A percentile compares a stretch with the other conserved stretches of the same genome.
phyloP scores from a whole-genome alignment of 2,329 filamentous ascomycete genomes.

The Sporothrix humicola region DNA sequence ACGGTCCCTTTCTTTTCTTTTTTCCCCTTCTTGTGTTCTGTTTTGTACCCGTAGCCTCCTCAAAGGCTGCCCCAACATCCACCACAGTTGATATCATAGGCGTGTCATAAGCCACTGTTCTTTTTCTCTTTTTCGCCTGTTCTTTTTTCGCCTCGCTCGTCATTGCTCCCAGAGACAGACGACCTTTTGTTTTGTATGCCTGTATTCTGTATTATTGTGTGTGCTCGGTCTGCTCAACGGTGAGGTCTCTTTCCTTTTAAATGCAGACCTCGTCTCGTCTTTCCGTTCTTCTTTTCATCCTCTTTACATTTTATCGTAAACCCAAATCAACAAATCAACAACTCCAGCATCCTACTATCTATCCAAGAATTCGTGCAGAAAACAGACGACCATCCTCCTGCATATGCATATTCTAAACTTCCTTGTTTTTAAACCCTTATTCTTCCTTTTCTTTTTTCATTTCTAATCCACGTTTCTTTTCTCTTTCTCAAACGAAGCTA shows the following conservation, averaged over 20 bases:
- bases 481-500: not conserved
- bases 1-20: not conserved
- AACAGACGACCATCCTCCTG: not conserved
- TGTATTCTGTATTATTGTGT: not conserved
- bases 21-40: not conserved
- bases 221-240: not conserved
- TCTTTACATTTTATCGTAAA: too few relatives aligned
- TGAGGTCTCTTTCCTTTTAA: not conserved
- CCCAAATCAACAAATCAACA: too few relatives aligned
- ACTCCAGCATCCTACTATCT: not conserved
- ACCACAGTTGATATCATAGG: not conserved
- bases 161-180: not conserved
- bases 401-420: slow-evolving; percentile 12
- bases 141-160: not conserved
- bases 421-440: slow-evolving; percentile 9
- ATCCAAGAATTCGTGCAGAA: slow-evolving; percentile 1
- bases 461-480: too few relatives aligned
- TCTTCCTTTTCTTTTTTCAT: not conserved
- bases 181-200: not conserved
- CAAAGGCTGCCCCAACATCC: not conserved
- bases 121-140: not conserved
- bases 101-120: not conserved
- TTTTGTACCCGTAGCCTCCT: not conserved
- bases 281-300: not conserved
- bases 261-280: not conserved